phyloP scores from a whole-genome alignment of 345 rosid species.

The Crucihimalaya himalaica region DNA sequence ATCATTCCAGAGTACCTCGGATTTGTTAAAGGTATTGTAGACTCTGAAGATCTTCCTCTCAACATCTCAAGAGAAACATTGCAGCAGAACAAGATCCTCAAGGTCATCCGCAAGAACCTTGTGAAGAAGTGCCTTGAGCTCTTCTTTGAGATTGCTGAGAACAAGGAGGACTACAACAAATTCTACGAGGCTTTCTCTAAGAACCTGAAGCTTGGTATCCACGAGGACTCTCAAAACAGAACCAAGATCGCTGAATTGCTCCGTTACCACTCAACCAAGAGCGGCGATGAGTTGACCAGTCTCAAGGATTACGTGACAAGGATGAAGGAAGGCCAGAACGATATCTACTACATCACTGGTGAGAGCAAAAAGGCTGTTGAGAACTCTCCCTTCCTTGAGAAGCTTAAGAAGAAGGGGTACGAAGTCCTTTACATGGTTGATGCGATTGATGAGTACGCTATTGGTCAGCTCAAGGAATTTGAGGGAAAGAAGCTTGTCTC shows the following conservation, averaged over 20 bases:
- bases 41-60: conserved; percentile 88
- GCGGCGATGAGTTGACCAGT: conserved; percentile 88
- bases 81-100: conserved; percentile 91
- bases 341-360: conserved; percentile 84
- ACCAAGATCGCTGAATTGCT: conserved; percentile 79
- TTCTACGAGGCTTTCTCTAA: conserved; percentile 90
- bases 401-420: conserved; percentile 81
- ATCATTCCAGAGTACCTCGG: conserved; percentile 82
- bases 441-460: conserved; percentile 80
- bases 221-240: conserved; percentile 80
- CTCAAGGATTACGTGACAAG: conserved; percentile 91
- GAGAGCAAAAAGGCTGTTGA: conserved; percentile 95
- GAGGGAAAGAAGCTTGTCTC: conserved; percentile 89
- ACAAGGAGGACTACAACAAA: conserved; percentile 92
- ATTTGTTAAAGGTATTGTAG: conserved; percentile 88
- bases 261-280: conserved; percentile 89
- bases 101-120: conserved; percentile 86
- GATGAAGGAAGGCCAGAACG: conserved; percentile 89
- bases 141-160: conserved; percentile 89
- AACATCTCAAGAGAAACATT: conserved; percentile 83
- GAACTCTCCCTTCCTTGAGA: conserved; percentile 96
- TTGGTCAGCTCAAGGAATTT: conserved; percentile 87
- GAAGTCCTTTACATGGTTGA: conserved; percentile 90
- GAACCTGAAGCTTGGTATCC: conserved; percentile 88
- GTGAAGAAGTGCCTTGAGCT: conserved; percentile 93